Conservation (phyloP, 352 stramenopile species). For the Phytopythium helicoides region DNA sequence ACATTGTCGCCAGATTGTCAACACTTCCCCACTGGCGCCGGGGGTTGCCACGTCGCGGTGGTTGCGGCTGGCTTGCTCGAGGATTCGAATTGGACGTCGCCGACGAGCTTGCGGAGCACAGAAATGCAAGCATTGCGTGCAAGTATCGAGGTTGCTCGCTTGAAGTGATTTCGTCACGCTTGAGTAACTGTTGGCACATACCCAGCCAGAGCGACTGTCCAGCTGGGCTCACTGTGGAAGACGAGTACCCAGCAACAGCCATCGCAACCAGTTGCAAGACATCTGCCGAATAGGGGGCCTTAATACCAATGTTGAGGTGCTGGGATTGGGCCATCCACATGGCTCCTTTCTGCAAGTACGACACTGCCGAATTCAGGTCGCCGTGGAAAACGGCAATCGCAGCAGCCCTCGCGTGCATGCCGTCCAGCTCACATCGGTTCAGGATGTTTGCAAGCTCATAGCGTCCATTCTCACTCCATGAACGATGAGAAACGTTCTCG, state of each 20-base stretch:
- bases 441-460: slow-evolving; percentile 65
- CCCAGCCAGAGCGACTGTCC: slow-evolving; percentile 62
- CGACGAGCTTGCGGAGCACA: slow-evolving; percentile 45
- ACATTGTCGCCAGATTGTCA: slow-evolving; percentile 44
- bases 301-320: slow-evolving; percentile 30
- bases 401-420: slow-evolving; percentile 62
- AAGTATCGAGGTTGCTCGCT: slow-evolving; percentile 68
- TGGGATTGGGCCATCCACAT: slow-evolving; percentile 61
- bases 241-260: slow-evolving; percentile 81
- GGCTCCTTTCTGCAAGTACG: slow-evolving; percentile 69
- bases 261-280: slow-evolving; percentile 88
- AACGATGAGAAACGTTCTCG: slow-evolving; percentile 41
- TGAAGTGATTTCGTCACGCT: slow-evolving; percentile 69
- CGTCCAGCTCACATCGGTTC: slow-evolving; percentile 54
- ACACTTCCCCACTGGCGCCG: slow-evolving; percentile 63
- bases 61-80: slow-evolving; percentile 24
- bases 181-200: slow-evolving; percentile 79
- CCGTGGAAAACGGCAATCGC: slow-evolving; percentile 84
- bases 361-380: slow-evolving; percentile 64
- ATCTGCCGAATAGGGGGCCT: slow-evolving; percentile 54
- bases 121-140: slow-evolving; percentile 77
- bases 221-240: slow-evolving; percentile 33
- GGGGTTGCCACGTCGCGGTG: slow-evolving; percentile 24
- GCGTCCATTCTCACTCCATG: slow-evolving; percentile 41
- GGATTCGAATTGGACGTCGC: slow-evolving; percentile 24